Evolutionary conservation across 208 protist species (phyloP).

Genomic region (Wallacemonas sp.): DNA sequence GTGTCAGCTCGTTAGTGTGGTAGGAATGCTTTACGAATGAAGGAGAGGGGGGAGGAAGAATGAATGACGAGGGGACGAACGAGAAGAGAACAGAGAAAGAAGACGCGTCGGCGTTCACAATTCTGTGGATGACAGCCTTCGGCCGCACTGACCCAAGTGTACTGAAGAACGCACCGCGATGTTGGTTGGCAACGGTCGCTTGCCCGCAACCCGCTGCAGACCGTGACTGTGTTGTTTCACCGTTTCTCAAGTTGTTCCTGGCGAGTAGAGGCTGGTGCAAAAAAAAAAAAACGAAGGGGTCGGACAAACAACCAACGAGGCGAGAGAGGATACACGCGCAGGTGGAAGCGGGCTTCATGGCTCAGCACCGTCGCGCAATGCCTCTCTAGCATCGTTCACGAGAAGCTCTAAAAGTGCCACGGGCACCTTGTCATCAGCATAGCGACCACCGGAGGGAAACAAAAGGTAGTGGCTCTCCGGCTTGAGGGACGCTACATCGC

Average conservation of each 20-base stretch:
- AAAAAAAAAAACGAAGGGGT: constrained; percentile 13
- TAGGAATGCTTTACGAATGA: not conserved
- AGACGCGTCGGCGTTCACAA: no score
- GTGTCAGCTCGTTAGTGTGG: not conserved
- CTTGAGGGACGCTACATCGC: constrained; percentile 21
- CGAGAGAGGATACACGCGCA: not conserved
- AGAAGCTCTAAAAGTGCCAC: constrained; percentile 29
- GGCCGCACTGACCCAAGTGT: no score
- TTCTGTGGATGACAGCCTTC: no score
- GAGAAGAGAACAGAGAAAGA: constrained; percentile 2
- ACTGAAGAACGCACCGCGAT: no score
- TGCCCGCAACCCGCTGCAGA: no score
- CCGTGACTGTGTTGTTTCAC: no score
- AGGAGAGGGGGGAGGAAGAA: not conserved
- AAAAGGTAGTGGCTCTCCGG: constrained; percentile 56
- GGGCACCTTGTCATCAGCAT: constrained; percentile 39
- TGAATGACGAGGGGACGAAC: not conserved
- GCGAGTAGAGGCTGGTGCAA: not conserved
- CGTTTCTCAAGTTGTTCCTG: not conserved
- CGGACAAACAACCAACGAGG: constrained; percentile 6
- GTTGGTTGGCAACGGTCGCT: no score
- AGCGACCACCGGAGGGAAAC: constrained; percentile 46
- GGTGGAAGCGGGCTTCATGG: not conserved
- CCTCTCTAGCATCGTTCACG: constrained; percentile 21
- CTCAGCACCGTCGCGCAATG: not conserved